phyloP scores from a whole-genome alignment of 441 rosid species.

The Jatropha podagrica region DNA sequence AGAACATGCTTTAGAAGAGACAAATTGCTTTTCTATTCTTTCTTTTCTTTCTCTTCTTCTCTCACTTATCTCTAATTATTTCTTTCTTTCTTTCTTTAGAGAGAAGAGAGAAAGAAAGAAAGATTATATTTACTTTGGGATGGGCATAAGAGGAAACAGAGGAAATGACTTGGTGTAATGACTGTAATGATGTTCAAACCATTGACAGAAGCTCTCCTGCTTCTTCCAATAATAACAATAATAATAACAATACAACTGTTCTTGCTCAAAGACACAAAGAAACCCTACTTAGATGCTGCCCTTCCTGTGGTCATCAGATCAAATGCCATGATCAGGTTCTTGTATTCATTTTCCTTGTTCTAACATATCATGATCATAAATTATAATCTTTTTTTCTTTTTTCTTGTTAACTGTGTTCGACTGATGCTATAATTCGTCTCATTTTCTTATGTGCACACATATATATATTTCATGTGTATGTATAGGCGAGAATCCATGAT shows the following conservation, averaged over 20 bases:
- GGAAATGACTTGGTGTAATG: constrained; percentile 83
- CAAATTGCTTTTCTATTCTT: constrained; percentile 36
- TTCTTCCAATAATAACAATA: constrained; percentile 23
- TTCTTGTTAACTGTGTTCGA: too few species aligned
- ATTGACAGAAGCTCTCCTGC: constrained; percentile 51
- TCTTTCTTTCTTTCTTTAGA: constrained; percentile 25
- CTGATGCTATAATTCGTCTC: too few species aligned
- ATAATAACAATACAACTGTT: neutral
- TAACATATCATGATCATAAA: too few species aligned
- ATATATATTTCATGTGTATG: neutral
- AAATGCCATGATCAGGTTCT: constrained; percentile 67
- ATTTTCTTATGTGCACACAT: neutral
- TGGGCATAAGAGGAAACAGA: constrained; percentile 39
- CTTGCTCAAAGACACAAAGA: constrained; percentile 38
- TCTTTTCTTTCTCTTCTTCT: constrained; percentile 16
- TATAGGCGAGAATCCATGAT: constrained; percentile 52
- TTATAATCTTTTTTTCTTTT: too few species aligned
- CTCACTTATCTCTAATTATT: constrained; percentile 18
- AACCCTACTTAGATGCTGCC: constrained; percentile 50
- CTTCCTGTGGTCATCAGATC: constrained; percentile 86
- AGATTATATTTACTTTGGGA: constrained; percentile 27
- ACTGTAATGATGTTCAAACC: constrained; percentile 66
- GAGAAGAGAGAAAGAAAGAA: constrained; percentile 19
- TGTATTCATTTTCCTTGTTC: neutral
- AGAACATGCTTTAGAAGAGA: constrained; percentile 53